A percentile compares a stretch with the other conserved stretches of the same genome.
Evolutionary conservation across 2,329 filamentous ascomycete genomes (phyloP).

Genomic region (Bipolaris victoriae): DNA sequence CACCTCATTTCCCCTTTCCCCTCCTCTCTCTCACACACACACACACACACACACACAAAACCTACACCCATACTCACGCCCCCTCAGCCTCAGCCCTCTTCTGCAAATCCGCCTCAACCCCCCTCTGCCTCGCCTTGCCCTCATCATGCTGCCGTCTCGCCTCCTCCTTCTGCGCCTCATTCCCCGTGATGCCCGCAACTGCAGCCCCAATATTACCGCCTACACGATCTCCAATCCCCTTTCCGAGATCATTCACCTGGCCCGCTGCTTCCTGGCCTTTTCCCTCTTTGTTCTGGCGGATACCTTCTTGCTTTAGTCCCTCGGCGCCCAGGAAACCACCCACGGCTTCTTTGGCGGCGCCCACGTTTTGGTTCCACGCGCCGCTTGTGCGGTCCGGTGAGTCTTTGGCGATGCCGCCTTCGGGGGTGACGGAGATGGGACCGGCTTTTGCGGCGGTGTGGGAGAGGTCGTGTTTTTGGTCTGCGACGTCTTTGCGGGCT

Average conservation of each 20-base stretch:
- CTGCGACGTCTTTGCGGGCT: conserved; percentile 68
- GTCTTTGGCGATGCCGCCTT: conserved; percentile 74
- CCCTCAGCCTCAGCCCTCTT: conserved; percentile 61
- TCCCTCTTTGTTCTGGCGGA: conserved; percentile 78
- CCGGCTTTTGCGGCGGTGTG: conserved; percentile 78
- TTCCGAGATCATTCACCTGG: conserved; percentile 75
- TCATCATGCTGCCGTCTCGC: conserved; percentile 75
- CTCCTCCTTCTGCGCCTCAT: conserved; percentile 67
- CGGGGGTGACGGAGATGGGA: conserved; percentile 70
- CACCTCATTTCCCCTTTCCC: too few species aligned
- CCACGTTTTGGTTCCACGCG: conserved; percentile 87
- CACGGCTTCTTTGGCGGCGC: conserved; percentile 79
- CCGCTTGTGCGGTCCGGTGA: conserved; percentile 74
- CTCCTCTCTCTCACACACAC: neutral
- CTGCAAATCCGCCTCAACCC: conserved; percentile 79
- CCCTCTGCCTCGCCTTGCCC: conserved; percentile 83
- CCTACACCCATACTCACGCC: neutral
- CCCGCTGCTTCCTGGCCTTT: conserved; percentile 83
- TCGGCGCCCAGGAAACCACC: conserved; percentile 79
- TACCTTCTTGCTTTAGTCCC: conserved; percentile 74
- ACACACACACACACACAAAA: too few species aligned
- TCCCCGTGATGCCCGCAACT: conserved; percentile 74
- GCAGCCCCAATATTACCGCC: conserved; percentile 74
- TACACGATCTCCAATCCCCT: conserved; percentile 63
- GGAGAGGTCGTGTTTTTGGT: conserved; percentile 73